phyloP scores from a whole-genome alignment of 441 rosid genomes.

The Arabidopsis lyrata region DNA sequence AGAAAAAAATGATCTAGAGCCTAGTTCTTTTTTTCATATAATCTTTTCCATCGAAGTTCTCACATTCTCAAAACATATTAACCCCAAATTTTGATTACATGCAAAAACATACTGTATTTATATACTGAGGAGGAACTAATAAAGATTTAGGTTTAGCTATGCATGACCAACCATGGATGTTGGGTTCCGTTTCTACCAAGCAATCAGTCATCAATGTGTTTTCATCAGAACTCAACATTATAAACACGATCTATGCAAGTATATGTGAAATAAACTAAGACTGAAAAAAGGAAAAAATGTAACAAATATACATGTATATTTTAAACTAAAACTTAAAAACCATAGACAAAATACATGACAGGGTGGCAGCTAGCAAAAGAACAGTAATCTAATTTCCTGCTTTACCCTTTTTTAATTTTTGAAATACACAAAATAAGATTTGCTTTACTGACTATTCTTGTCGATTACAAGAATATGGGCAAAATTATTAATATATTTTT shows the following conservation, averaged over 20 bases:
- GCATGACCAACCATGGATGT: slow-evolving; percentile 55
- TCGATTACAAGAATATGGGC: slow-evolving; percentile 56
- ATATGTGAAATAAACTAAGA: neutral
- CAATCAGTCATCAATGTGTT: neutral
- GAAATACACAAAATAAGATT: slow-evolving; percentile 46
- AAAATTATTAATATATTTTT: slow-evolving; percentile 19
- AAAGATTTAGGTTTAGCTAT: slow-evolving; percentile 46
- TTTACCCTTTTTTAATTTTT: slow-evolving; percentile 43
- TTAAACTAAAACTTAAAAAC: slow-evolving; percentile 18
- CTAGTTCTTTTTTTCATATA: neutral
- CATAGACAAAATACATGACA: slow-evolving; percentile 43
- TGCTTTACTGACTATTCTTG: slow-evolving; percentile 46
- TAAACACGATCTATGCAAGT: neutral
- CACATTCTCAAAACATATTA: slow-evolving; percentile 34
- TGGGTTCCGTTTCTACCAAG: slow-evolving; percentile 51
- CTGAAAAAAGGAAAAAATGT: neutral
- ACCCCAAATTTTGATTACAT: neutral
- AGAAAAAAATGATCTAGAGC: neutral
- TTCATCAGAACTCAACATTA: slow-evolving; percentile 13
- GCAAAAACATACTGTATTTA: neutral
- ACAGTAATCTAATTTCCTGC: slow-evolving; percentile 34
- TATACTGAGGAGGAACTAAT: slow-evolving; percentile 3
- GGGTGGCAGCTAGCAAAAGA: slow-evolving; percentile 46
- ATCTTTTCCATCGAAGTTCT: slow-evolving; percentile 26
- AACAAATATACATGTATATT: neutral